Evolutionary conservation across 163 green algal species (phyloP), one percentile per base, ranked within the genome.

Genomic region (Coccomyxa subellipsoidea): DNA sequence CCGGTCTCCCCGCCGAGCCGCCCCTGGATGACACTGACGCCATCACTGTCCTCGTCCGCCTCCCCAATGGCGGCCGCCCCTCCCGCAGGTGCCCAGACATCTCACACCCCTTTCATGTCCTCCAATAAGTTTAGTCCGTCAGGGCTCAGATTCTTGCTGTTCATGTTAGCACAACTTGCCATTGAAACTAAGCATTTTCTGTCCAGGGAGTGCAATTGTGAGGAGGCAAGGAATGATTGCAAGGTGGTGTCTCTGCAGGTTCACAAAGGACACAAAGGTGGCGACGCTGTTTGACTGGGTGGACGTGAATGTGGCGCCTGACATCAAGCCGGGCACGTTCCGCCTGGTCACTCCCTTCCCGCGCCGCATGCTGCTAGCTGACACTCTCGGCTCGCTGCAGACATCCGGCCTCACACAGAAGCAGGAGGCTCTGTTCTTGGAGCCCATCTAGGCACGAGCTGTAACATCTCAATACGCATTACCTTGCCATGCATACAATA

Each of bases 221-320:
- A n/a, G n/a, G 47, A 18, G 47, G 47, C 21, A 5, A 59, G 47
- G 47, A 18, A 8, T 27, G 47, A 59, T 18, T 27, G 23, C 47
- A 23, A 27, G 47, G 47, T 1, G 47, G 47, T 59, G 47, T 59
- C 5, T 18, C 21, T 73, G 66, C 66, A 73, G 66, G 66, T 73
- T 73, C 66, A 34, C 66, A 73, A 32, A 34, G 3, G 29, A 73
- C 29, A 32, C 27, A 34, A 0, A 4, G 29, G 8, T 93, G 66
- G 82, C 81, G 34, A 83, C 81, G 37, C 75, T 94, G 31, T 95
- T 94, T 78, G 89, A 93, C 71, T 94, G 88, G 40, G 86, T 95
- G 73, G 91, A 94, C 75, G 81, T 92, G 27, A 70, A 90, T 69
- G 79, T 85, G 29, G 77, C 84, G 66, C 10, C 79, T 23, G 76